Evolutionary conservation across 495 filamentous ascomycete species (phyloP).

Genomic region (Lentithecium fluviatile): DNA sequence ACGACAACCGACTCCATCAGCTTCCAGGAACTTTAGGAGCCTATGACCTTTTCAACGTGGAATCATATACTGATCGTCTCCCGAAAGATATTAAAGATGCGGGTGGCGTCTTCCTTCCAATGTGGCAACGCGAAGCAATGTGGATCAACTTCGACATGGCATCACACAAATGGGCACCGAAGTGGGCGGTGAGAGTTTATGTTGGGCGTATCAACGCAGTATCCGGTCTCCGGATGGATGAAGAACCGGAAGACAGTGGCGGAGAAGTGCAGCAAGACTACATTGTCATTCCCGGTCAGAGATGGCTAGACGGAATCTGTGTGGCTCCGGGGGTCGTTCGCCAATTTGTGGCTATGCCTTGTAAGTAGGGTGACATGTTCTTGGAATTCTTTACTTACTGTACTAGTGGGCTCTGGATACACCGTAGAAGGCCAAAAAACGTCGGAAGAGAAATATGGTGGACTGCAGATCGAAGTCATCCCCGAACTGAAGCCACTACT

Average conservation of each 20-base stretch:
- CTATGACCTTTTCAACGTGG: neutral
- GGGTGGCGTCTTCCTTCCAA: neutral
- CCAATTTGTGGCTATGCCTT: conserved; percentile 50
- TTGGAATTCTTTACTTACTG: neutral
- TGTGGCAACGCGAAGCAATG: conserved; percentile 47
- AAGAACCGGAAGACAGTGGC: conserved; percentile 34
- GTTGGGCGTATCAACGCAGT: conserved; percentile 52
- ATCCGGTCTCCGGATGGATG: conserved; percentile 44
- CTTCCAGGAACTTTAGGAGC: neutral
- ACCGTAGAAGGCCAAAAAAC: conserved; percentile 52
- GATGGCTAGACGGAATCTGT: conserved; percentile 52
- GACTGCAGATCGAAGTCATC: conserved; percentile 52
- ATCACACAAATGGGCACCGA: neutral
- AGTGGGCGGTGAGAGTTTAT: conserved; percentile 50
- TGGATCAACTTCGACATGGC: conserved; percentile 45
- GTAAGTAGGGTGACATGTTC: neutral
- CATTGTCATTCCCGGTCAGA: conserved; percentile 47
- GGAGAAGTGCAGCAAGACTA: conserved; percentile 47
- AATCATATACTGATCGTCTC: neutral
- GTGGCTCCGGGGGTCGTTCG: conserved; percentile 33
- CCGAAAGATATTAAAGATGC: neutral
- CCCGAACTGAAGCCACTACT: conserved; percentile 31
- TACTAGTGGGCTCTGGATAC: conserved; percentile 45
- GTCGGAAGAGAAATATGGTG: conserved; percentile 46
- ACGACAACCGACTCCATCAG: neutral